Evolutionary conservation across 2,329 filamentous ascomycete genomes (phyloP).

Genomic region (Alternaria burnsii): DNA sequence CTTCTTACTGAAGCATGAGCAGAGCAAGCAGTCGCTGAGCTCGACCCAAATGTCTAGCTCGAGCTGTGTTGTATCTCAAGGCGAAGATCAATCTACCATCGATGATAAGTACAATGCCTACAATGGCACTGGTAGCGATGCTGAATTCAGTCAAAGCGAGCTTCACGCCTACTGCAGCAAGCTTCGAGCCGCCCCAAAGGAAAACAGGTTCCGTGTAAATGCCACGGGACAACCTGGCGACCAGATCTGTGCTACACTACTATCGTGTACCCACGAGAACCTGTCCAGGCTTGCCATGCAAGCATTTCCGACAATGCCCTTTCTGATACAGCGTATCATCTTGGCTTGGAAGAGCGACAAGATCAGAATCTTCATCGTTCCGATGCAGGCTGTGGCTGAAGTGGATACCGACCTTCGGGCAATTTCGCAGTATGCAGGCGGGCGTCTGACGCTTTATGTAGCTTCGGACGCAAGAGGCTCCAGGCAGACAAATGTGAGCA

Average conservation of each 20-base stretch:
- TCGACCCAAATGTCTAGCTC: constrained; percentile 34
- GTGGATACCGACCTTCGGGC: constrained; percentile 48
- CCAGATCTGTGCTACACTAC: constrained; percentile 55
- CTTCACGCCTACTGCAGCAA: constrained; percentile 58
- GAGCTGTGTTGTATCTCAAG: constrained; percentile 33
- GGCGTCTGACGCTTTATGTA: constrained; percentile 41
- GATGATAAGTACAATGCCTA: constrained; percentile 54
- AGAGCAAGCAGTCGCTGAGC: constrained; percentile 17
- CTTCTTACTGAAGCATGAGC: constrained; percentile 22
- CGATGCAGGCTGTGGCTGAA: constrained; percentile 42
- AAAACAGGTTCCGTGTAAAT: constrained; percentile 54
- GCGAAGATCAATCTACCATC: constrained; percentile 30
- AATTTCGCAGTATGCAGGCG: constrained; percentile 45
- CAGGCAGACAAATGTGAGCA: constrained; percentile 43
- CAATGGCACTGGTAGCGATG: constrained; percentile 54
- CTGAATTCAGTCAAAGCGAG: constrained; percentile 61
- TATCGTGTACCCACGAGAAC: constrained; percentile 50
- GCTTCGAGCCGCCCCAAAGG: constrained; percentile 52
- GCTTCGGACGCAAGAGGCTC: constrained; percentile 42
- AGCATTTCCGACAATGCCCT: constrained; percentile 57
- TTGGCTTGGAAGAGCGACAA: constrained; percentile 44
- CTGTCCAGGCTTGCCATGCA: constrained; percentile 48
- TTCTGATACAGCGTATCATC: constrained; percentile 41
- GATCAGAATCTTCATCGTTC: constrained; percentile 47
- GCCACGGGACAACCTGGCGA: constrained; percentile 54